Base-by-base conservation (phyloP, 176 grass and related monocot species). In the Lolium perenne region DNA sequence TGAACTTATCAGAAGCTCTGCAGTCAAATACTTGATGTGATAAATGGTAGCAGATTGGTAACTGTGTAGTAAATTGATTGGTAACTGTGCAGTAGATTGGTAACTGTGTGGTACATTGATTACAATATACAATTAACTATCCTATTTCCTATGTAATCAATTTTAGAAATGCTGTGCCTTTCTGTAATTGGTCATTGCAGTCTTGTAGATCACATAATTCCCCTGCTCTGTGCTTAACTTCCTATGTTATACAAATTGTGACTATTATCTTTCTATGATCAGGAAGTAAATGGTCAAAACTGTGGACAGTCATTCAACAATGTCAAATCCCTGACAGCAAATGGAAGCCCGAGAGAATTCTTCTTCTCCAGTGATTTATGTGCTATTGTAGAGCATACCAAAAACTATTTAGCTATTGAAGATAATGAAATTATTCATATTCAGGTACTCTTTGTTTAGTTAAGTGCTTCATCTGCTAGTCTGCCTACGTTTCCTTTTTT, bases 321-420 rank as follows among this genome's bases (percentile, higher is more conserved):
- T 87, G 96, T 91, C 17, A 95, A 98, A 88, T 80, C 80, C 12
- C 82, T 98, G 35, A 94, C 92, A 76, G 82, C 94, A 82, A 92
- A 92, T 50, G 90, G 85, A 81, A 95, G 89, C 64, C 92, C 96
- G 1, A 95, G 89, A 87, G 96, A 98, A 84, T 74, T 95, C 56
- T 95, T 98, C 84, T 98, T 98, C 63, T 98, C 91, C 2, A 95
- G 96, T 86, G 96, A 98, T 87, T 83, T 95, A 70, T 98, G 84
- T 91, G 96, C 93, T 87, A 98, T 98, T 86, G 93, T 95, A 72
- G 96, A 98, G 79, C 96, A 98, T 88, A 95, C 96, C 50, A 98
- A 95, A 83, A 94, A 92, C 10, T 98, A 98, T 68, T 90, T 93
- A 72, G 86, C 84, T 54, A 87, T 98, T 80, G 93, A 98, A 91